These are phyloP conservation scores for Backusella australiensis DNA, from an alignment of 192 early-diverging fungal genomes.

Conservation along the genomic window DNA sequence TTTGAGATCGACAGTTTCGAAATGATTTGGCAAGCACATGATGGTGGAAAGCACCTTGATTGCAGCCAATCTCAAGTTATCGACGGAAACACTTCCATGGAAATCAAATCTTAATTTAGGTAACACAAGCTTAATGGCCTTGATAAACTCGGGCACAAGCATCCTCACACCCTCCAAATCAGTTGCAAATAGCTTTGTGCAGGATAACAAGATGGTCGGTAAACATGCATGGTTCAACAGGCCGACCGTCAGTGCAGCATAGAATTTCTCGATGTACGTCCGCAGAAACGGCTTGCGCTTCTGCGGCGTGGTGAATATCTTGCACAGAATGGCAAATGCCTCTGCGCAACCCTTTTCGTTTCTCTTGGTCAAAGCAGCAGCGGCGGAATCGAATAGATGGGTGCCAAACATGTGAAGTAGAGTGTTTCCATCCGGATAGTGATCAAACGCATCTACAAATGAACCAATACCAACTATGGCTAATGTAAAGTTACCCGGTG, in stretches of 20 bases:
- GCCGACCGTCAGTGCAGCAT: conserved; percentile 60
- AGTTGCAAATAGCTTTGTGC: conserved; percentile 56
- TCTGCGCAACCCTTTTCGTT: conserved; percentile 58
- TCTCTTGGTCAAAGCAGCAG: conserved; percentile 23
- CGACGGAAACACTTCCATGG: conserved; percentile 40
- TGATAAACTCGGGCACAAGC: conserved; percentile 71
- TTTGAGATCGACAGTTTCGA: conserved; percentile 55
- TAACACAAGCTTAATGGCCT: conserved; percentile 63
- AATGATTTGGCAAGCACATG: conserved; percentile 69
- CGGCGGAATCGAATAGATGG: conserved; percentile 74
- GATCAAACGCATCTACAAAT: conserved; percentile 46
- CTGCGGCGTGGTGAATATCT: conserved; percentile 73
- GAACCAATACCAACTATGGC: conserved; percentile 56
- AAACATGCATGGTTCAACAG: conserved; percentile 58
- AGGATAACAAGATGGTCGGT: conserved; percentile 68
- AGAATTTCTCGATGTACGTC: conserved; percentile 74
- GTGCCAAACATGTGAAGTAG: conserved; percentile 80
- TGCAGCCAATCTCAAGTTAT: conserved; percentile 67
- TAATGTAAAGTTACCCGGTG: conserved; percentile 46
- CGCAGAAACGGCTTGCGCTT: conserved; percentile 50
- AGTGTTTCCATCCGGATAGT: conserved; percentile 68
- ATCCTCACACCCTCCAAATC: conserved; percentile 72
- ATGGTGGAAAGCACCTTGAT: conserved; percentile 61
- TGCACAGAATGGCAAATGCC: conserved; percentile 71
- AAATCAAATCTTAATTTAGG: conserved; percentile 43